Evolutionary conservation across 495 filamentous ascomycete genomes (phyloP), one percentile per base, ranked within the genome.

Genomic region (Lentithecium fluviatile): DNA sequence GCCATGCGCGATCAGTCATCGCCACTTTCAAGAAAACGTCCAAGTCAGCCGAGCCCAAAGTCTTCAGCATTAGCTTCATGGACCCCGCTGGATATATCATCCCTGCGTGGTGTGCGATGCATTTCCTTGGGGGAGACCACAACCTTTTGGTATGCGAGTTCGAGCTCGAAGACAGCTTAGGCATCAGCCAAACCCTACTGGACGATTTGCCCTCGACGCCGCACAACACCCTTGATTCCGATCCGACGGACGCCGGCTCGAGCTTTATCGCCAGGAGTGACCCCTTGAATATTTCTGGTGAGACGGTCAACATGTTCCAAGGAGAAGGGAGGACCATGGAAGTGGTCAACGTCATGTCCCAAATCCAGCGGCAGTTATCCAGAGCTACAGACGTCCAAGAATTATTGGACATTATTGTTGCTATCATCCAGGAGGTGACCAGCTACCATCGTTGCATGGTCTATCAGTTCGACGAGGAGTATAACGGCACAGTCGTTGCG

Each of bases 101-200:
- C 25, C 47, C 60, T 10, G 45, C 32, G 29, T 64, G 60, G 60
- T 58, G 60, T 26, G 52, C 60, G 23, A 53, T 58, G 46, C 60
- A 64, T 25, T 64, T 15, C 26, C 15, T 58, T n/a, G 54, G 48
- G 10, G 36, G 37, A 0, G n/a, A n/a, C n/a, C 36, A 47, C 52
- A 21, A 50, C 19, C 36, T 57, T 7, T 46, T 64, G 8, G 29
- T 64, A 21, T 64, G 53, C 40, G 60, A 64, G 37, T 64, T 64
- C 29, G 60, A 64, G 37, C 29, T 56, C 6, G 36, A 57, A 47
- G 46, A 56, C 13, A 34, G 17, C 6, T 20, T 24, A 19, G 6
- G 37, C 50, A 15, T 20, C 17, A 38, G 17, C 13, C 8, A 21
- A 17, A 19, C 29, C 25, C 25, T 38, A 36, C 11, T 17, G 2